Percentiles rank a stretch among this genome's conserved stretches.
phyloP scores from a whole-genome alignment of 208 protist genomes.

The Trypanosoma vivax region DNA sequence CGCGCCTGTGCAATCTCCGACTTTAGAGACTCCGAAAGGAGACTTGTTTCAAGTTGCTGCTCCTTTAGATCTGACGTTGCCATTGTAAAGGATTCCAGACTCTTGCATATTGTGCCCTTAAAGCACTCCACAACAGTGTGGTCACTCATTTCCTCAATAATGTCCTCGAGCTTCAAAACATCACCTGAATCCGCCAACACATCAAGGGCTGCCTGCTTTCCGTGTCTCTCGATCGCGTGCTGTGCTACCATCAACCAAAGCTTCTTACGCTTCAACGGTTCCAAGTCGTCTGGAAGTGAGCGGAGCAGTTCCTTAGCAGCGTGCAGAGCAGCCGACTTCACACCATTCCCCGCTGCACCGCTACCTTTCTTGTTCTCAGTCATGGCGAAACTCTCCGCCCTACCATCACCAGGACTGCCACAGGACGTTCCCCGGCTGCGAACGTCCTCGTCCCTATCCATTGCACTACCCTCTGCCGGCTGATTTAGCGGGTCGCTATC shows the following conservation, averaged over 20 bases:
- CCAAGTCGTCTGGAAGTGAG: conserved; percentile 48
- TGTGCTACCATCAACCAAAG: conserved; percentile 92
- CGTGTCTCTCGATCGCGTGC: conserved; percentile 75
- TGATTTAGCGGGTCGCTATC: conserved; percentile 10
- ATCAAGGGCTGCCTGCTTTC: conserved; percentile 71
- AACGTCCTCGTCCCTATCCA: not conserved
- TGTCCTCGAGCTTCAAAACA: conserved; percentile 92
- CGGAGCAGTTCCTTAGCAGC: conserved; percentile 67
- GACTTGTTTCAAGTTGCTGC: conserved; percentile 85
- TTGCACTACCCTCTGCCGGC: not conserved
- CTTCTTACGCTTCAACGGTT: conserved; percentile 71
- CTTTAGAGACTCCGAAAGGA: conserved; percentile 82
- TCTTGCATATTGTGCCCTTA: conserved; percentile 90
- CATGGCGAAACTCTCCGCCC: too few relatives aligned
- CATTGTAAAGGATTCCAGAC: conserved; percentile 86
- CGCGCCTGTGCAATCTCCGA: conserved; percentile 81
- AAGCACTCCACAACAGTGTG: conserved; percentile 91
- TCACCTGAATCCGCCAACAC: conserved; percentile 62
- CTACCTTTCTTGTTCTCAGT: not conserved
- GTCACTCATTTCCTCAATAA: conserved; percentile 91
- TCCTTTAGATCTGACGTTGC: conserved; percentile 76
- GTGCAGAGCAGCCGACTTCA: conserved; percentile 46
- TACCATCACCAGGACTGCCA: too few relatives aligned
- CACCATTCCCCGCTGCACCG: not conserved
- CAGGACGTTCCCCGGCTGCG: too few relatives aligned